Conservation (phyloP, 257 asterid species). For the Nicotiana otophora region DNA sequence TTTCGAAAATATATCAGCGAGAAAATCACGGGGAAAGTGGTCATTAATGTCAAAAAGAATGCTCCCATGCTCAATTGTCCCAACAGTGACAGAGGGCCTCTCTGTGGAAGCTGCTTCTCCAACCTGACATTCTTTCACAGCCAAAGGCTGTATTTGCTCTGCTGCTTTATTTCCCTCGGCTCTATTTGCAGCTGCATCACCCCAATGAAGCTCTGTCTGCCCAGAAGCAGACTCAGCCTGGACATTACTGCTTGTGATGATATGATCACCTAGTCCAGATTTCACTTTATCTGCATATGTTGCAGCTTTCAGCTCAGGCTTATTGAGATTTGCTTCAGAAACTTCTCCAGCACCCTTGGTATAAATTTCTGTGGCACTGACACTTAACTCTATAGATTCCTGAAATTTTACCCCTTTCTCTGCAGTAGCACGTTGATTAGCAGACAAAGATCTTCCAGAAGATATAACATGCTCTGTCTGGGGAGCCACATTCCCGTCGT, state of each 20-base stretch:
- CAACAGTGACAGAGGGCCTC: slow-evolving; percentile 21
- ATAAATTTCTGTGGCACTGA: slow-evolving; percentile 21
- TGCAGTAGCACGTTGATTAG: slow-evolving; percentile 19
- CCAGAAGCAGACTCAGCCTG: slow-evolving; percentile 31
- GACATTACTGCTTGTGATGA: slow-evolving; percentile 18
- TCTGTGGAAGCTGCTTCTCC: slow-evolving; percentile 32
- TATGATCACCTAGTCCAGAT: slow-evolving; percentile 22
- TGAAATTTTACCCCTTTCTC: slow-evolving; percentile 27
- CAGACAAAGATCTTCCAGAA: slow-evolving; percentile 22
- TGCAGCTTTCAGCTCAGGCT: slow-evolving; percentile 30
- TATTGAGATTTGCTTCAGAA: slow-evolving; percentile 29
- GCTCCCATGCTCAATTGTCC: slow-evolving; percentile 42
- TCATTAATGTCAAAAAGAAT: slow-evolving; percentile 73
- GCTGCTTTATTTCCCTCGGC: slow-evolving; percentile 17
- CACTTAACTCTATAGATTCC: slow-evolving; percentile 19
- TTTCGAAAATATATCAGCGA: slow-evolving; percentile 71
- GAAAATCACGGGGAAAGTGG: slow-evolving; percentile 73
- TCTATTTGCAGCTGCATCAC: slow-evolving; percentile 18
- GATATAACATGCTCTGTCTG: slow-evolving; percentile 27
- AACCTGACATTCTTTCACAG: slow-evolving; percentile 28
- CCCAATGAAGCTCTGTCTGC: background rate
- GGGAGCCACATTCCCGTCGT: slow-evolving; percentile 28
- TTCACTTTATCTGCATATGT: slow-evolving; percentile 28
- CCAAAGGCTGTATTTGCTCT: slow-evolving; percentile 20
- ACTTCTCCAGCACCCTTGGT: slow-evolving; percentile 19